A percentile compares a stretch with the other conserved stretches of the same genome.
Evolutionary conservation across 352 stramenopile species (phyloP).

Genomic region (Globisporangium ultimum): DNA sequence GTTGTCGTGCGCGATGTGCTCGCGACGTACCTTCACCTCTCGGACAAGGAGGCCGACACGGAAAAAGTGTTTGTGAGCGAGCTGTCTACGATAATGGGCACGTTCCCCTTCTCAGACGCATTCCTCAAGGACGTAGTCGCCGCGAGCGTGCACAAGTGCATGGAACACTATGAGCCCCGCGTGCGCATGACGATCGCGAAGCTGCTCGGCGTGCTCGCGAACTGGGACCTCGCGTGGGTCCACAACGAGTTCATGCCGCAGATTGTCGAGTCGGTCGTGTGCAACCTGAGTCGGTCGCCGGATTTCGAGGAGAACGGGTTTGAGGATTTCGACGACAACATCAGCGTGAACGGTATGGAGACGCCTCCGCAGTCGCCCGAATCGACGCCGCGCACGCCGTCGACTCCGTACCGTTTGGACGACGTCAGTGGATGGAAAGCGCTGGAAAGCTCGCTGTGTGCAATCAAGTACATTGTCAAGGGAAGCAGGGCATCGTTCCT

Average conservation of each 20-base stretch:
- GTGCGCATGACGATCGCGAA: slow-evolving; percentile 78
- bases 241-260: slow-evolving; percentile 59
- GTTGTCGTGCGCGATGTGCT: slow-evolving; percentile 57
- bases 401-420: slow-evolving; percentile 86
- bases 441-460: slow-evolving; percentile 91
- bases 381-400: slow-evolving; percentile 63
- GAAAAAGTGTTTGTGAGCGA: slow-evolving; percentile 27
- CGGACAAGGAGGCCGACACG: slow-evolving; percentile 26
- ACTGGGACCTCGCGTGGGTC: slow-evolving; percentile 53
- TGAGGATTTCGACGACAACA: slow-evolving; percentile 75
- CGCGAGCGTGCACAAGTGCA: slow-evolving; percentile 36
- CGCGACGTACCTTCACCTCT: slow-evolving; percentile 24
- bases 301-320: slow-evolving; percentile 80
- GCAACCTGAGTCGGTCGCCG: slow-evolving; percentile 69
- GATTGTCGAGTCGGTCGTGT: slow-evolving; percentile 74
- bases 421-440: slow-evolving; percentile 97
- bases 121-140: slow-evolving; percentile 48
- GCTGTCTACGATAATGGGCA: neutral
- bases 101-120: slow-evolving; percentile 26
- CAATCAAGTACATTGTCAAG: slow-evolving; percentile 83
- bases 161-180: slow-evolving; percentile 87
- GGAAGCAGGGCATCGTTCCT: slow-evolving; percentile 76
- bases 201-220: slow-evolving; percentile 64
- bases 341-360: slow-evolving; percentile 77
- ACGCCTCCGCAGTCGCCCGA: slow-evolving; percentile 60